These are phyloP conservation scores for Beta lomatogona DNA, from an alignment of 179 eudicot genomes.

Conservation along the genomic window DNA sequence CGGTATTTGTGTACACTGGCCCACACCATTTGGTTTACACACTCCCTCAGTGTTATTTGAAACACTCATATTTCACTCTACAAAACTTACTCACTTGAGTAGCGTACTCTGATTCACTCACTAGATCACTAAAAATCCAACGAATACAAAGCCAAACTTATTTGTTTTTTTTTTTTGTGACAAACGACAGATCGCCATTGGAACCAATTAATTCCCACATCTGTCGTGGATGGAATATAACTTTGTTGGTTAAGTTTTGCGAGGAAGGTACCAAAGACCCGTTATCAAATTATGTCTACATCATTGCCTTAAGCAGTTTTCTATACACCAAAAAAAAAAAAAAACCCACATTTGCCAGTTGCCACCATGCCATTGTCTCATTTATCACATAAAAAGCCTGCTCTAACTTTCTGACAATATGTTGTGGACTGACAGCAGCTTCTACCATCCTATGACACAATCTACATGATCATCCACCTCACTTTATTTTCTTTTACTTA, in stretches of 20 bases:
- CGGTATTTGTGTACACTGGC: background rate
- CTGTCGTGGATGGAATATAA: too few species aligned
- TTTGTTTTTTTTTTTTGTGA: too few species aligned
- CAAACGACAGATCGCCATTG: background rate
- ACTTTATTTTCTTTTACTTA: constrained; percentile 6
- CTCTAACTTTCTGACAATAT: constrained; percentile 3
- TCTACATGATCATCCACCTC: constrained; percentile 5
- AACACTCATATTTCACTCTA: background rate
- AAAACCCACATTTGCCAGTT: background rate
- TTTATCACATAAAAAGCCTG: background rate
- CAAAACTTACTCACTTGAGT: background rate
- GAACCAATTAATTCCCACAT: too few species aligned
- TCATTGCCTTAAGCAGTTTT: too few species aligned
- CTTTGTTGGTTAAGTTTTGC: too few species aligned
- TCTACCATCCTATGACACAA: background rate
- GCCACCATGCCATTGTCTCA: background rate
- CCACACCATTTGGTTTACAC: background rate
- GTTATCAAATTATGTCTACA: too few species aligned
- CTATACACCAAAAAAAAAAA: too few species aligned
- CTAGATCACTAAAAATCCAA: background rate
- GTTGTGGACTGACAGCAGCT: background rate
- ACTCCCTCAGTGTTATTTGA: background rate
- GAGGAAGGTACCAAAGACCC: too few species aligned
- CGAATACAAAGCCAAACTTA: background rate
- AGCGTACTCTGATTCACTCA: background rate